A percentile compares a stretch with the other conserved stretches of the same genome.
Conservation (phyloP, 2,329 filamentous ascomycete species). For the Chaetothyriales sp. region DNA sequence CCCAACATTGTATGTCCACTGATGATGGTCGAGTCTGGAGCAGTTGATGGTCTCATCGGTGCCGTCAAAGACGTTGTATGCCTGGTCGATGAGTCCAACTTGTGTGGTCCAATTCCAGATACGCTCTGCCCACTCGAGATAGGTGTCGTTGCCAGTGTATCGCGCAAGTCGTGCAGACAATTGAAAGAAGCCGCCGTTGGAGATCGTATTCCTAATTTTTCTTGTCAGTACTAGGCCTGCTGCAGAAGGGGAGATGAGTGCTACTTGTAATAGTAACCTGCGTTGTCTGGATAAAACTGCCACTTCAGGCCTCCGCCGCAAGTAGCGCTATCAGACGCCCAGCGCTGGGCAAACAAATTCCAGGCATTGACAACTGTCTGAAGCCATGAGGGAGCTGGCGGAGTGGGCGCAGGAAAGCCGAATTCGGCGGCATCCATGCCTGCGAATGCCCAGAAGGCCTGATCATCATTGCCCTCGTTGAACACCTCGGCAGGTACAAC, state of each 20-base stretch:
- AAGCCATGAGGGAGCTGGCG: constrained; percentile 25
- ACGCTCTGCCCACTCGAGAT: constrained; percentile 46
- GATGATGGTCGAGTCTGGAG: constrained; percentile 43
- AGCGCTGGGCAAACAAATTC: constrained; percentile 53
- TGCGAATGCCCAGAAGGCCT: constrained; percentile 55
- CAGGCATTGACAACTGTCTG: constrained; percentile 53
- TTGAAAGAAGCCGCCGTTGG: constrained; percentile 72
- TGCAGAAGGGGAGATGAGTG: background rate
- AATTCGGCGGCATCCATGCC: constrained; percentile 53
- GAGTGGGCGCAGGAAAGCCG: constrained; percentile 44
- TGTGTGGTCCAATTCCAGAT: constrained; percentile 46
- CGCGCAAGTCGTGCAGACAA: constrained; percentile 60
- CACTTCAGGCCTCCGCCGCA: constrained; percentile 63
- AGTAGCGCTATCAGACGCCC: constrained; percentile 40
- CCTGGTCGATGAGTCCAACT: constrained; percentile 44
- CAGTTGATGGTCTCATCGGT: constrained; percentile 41
- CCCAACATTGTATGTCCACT: constrained; percentile 54
- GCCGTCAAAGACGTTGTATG: constrained; percentile 52
- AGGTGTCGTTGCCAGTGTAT: constrained; percentile 47
- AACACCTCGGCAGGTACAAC: constrained; percentile 34
- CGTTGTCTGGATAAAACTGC: constrained; percentile 68
- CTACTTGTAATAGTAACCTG: constrained; percentile 62
- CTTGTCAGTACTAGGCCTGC: background rate
- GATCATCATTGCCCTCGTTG: constrained; percentile 47
- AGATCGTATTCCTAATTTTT: constrained; percentile 47